phyloP scores from a whole-genome alignment of 169 alveolate genomes.

The Plasmodium cynomolgi region DNA sequence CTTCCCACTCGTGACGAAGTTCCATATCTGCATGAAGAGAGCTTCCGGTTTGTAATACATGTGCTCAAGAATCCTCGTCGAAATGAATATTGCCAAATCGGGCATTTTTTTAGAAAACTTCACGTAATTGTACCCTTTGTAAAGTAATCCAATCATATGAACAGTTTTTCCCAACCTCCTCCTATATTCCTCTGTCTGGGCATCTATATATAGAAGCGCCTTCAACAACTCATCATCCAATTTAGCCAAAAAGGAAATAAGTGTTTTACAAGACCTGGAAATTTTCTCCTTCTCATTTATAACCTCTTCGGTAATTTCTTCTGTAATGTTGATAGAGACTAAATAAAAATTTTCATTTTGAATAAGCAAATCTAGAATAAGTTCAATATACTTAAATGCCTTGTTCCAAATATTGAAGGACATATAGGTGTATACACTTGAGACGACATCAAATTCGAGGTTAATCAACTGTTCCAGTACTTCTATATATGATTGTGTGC shows the following conservation, averaged over 20 bases:
- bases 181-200: conserved; percentile 88
- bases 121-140: conserved; percentile 80
- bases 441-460: conserved; percentile 90
- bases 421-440: conserved; percentile 90
- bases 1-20: conserved; percentile 14
- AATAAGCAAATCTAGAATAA: conserved; percentile 80
- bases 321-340: conserved; percentile 76
- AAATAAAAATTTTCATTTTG: conserved; percentile 81
- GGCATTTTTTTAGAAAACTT: conserved; percentile 78
- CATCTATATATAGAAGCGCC: conserved; percentile 89
- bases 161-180: conserved; percentile 84
- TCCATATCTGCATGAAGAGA: conserved; percentile 65
- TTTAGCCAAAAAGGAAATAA: conserved; percentile 86
- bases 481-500: conserved; percentile 87
- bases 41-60: conserved; percentile 86
- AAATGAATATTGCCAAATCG: conserved; percentile 79
- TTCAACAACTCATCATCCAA: conserved; percentile 89
- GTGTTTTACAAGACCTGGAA: conserved; percentile 80
- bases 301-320: conserved; percentile 70
- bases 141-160: conserved; percentile 81
- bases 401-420: conserved; percentile 87
- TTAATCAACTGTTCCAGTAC: conserved; percentile 90
- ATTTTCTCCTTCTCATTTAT: conserved; percentile 60
- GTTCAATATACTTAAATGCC: conserved; percentile 83
- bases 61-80: conserved; percentile 85